Conservation (phyloP, 2,329 filamentous ascomycete species). For the Ceratocystis ficicola region DNA sequence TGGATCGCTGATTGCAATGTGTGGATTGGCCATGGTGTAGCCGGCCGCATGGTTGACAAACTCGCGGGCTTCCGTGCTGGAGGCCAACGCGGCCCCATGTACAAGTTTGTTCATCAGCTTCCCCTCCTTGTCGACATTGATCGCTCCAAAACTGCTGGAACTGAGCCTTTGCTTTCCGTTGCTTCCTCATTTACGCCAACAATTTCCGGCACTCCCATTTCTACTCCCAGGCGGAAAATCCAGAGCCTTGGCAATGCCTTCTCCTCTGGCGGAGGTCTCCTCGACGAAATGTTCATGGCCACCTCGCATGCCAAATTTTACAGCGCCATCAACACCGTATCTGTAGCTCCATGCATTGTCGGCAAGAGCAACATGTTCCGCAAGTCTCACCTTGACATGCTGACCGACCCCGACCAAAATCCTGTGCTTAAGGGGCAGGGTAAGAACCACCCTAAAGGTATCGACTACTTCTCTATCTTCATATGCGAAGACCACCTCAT, state of each 20-base stretch:
- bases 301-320: slow-evolving; percentile 96
- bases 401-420: slow-evolving; percentile 43
- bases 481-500: slow-evolving; percentile 98
- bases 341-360: slow-evolving; percentile 82
- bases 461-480: slow-evolving; percentile 88
- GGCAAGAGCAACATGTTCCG: slow-evolving; percentile 99
- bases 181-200: slow-evolving; percentile 2
- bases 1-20: slow-evolving; percentile 97
- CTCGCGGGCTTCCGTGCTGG: slow-evolving; percentile 55
- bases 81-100: slow-evolving; percentile 38
- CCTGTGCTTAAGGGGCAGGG: slow-evolving; percentile 30
- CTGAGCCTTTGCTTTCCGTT: slow-evolving; percentile 22
- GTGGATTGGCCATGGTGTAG: slow-evolving; percentile 70
- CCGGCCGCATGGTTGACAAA: slow-evolving; percentile 79
- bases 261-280: slow-evolving; percentile 56
- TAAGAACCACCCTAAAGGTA: slow-evolving; percentile 43
- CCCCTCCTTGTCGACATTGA: slow-evolving; percentile 73
- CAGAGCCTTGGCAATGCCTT: slow-evolving; percentile 27
- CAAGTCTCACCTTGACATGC: slow-evolving; percentile 70
- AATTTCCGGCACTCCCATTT: slow-evolving; percentile 6
- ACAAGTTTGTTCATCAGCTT: slow-evolving; percentile 91
- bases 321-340: slow-evolving; percentile 86
- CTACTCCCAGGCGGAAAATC: slow-evolving; percentile 3
- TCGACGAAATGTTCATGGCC: slow-evolving; percentile 92
- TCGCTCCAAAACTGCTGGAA: slow-evolving; percentile 1